Percentiles rank a stretch among this genome's conserved stretches.
phyloP scores from a whole-genome alignment of 2,329 filamentous ascomycete genomes.

The Xylaria sp. region DNA sequence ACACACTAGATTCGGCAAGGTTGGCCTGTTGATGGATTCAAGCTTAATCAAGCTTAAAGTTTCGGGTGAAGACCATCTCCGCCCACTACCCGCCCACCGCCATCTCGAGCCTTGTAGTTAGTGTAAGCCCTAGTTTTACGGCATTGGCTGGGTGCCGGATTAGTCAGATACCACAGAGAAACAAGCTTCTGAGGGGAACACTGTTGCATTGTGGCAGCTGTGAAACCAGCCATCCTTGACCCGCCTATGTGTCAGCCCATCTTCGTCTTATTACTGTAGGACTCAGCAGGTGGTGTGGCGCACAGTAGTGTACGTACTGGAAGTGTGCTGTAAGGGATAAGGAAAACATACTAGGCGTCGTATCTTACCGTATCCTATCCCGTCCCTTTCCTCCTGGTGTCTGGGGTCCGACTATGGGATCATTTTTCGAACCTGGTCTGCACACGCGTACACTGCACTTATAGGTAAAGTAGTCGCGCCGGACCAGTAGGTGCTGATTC shows the following conservation, averaged over 20 bases:
- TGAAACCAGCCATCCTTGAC: slow-evolving; percentile 2
- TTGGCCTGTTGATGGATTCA: not conserved
- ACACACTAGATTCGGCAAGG: not conserved
- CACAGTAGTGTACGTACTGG: not conserved
- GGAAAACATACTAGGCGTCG: not conserved
- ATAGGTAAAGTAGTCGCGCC: not conserved
- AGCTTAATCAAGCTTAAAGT: not conserved
- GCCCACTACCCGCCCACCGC: no score
- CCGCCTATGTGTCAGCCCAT: slow-evolving; percentile 6
- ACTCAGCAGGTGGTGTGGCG: no score
- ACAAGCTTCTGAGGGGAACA: not conserved
- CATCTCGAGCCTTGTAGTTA: not conserved
- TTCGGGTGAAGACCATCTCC: not conserved
- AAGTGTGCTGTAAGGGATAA: not conserved
- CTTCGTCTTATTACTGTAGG: not conserved
- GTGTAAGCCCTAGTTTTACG: slow-evolving; percentile 4
- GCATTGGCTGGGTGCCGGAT: slow-evolving; percentile 1
- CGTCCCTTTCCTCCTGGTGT: not conserved
- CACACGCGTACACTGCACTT: not conserved
- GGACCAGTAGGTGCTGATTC: not conserved
- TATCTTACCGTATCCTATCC: not conserved
- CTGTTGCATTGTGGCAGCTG: not conserved
- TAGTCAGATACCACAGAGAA: slow-evolving; percentile 10
- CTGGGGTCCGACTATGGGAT: not conserved
- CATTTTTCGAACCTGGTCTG: not conserved